Evolutionary conservation across 2,329 filamentous ascomycete species (phyloP).

Genomic region (Periglandula ipomoeae): DNA sequence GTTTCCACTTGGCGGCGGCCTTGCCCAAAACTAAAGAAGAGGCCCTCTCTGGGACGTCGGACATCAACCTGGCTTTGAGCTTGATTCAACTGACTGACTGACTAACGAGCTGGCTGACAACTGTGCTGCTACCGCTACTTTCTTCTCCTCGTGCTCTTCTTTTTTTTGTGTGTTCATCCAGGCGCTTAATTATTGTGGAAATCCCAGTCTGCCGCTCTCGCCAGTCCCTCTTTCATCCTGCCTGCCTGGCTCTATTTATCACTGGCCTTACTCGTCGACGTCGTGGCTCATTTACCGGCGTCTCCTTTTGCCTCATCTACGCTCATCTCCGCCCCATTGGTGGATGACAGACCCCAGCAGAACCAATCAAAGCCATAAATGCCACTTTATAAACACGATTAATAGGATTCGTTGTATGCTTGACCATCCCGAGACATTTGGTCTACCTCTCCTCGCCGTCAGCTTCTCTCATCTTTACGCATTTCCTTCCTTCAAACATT

Average conservation of each 20-base stretch:
- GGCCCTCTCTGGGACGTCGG: background rate
- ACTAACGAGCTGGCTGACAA: background rate
- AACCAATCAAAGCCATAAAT: slow-evolving; percentile 25
- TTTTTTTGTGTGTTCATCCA: no score
- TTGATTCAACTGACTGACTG: background rate
- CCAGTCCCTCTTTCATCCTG: background rate
- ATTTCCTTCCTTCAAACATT: background rate
- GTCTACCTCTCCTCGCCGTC: slow-evolving; percentile 5
- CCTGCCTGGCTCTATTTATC: background rate
- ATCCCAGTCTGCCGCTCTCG: background rate
- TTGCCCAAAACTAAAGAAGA: background rate
- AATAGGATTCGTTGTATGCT: slow-evolving; percentile 14
- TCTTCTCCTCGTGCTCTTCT: no score
- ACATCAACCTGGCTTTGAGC: background rate
- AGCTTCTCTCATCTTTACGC: slow-evolving; percentile 4
- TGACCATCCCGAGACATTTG: slow-evolving; percentile 21
- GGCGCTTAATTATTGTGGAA: background rate
- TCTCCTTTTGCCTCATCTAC: slow-evolving; percentile 24
- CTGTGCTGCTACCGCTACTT: background rate
- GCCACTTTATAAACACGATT: slow-evolving; percentile 19
- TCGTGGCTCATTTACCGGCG: slow-evolving; percentile 22
- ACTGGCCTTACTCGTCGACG: slow-evolving; percentile 11
- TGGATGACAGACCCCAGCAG: slow-evolving; percentile 18
- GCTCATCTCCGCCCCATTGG: slow-evolving; percentile 25
- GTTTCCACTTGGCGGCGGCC: slow-evolving; percentile 6